Conservation (phyloP, 257 asterid species). For the Fraxinus anomala region DNA sequence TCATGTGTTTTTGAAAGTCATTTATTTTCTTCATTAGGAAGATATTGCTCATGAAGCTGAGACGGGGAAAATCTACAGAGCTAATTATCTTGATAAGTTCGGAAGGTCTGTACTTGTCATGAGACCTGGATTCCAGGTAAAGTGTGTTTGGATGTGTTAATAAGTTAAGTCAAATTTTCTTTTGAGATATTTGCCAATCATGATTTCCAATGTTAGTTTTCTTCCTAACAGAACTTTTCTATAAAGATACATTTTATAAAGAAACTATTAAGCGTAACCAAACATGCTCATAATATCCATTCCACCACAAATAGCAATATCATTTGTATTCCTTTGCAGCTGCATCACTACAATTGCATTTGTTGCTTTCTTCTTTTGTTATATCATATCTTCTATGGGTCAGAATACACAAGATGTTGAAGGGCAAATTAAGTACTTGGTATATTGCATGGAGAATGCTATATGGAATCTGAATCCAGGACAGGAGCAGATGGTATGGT, state of each 20-base stretch:
- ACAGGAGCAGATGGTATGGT: conserved; percentile 73
- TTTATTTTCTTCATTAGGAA: conserved; percentile 34
- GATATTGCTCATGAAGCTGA: conserved; percentile 59
- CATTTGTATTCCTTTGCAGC: background rate
- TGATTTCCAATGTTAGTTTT: background rate
- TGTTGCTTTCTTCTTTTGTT: background rate
- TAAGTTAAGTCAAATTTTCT: background rate
- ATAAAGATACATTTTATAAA: background rate
- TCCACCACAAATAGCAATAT: background rate
- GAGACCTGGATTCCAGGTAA: conserved; percentile 65
- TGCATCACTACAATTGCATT: background rate
- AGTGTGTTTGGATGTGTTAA: background rate
- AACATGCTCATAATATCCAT: background rate
- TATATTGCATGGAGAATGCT: conserved; percentile 68
- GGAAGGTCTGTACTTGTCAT: conserved; percentile 69
- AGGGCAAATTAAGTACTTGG: conserved; percentile 57
- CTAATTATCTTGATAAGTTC: conserved; percentile 47
- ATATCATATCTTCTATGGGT: conserved; percentile 6
- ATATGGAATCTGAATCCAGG: conserved; percentile 43
- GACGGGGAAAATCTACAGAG: conserved; percentile 59
- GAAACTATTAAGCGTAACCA: background rate
- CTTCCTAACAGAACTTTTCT: background rate
- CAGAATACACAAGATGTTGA: conserved; percentile 53
- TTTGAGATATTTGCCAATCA: background rate
- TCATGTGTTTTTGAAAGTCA: background rate